Evolutionary conservation across 1,284 basidiomycete species (phyloP), one percentile per base, ranked within the genome.

Genomic region (Rhodotorula mucilaginosa): DNA sequence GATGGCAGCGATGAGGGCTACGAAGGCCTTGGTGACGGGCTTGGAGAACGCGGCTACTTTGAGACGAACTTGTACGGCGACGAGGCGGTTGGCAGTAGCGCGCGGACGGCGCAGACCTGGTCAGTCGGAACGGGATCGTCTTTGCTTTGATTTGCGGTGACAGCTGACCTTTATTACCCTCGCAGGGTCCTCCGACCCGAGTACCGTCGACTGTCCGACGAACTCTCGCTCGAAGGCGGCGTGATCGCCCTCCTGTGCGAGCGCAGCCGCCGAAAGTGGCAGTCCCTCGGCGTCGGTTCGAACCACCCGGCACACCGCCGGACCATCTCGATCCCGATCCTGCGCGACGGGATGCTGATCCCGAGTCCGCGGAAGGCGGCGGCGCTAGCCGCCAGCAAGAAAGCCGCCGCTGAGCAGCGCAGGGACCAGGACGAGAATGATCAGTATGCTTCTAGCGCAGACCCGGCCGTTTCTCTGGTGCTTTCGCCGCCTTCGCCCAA

Each of bases 21-120:
- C 3, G 63, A 69, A 12, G 66, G 61, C 65, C 60, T 69, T 21
- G 68, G 64, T 7, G 77, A 78, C 48, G 77, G 77, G 39, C 34
- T 77, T 0, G 77, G 76, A 19, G 77, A 76, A 3, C 56, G 68
- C 19, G 64, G 64, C 2, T 76, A 76, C 67, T 70, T 74, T n/a
- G 74, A 76, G 13, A 58, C 61, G 26, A 68, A 66, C 23, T 52
- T 66, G 19, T 74, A 76, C 51, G 74, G 74, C 44, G 72, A 71
- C 16, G 74, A 76, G 44, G 69, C 64, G 18, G 46, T 63, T 16
- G 68, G 61, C 15, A 18, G 49, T 8, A n/a, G 60, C 39, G 47
- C 61, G 49, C 56, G 67, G 39, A 60, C 23, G 21, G 68, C 65
- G 34, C 48, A 34, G 58, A 66, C 72, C 21, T 69, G 62, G 69